These are phyloP conservation scores for Acanthamoeba polyphaga DNA, from an alignment of 208 protist genomes.

Conservation along the genomic window DNA sequence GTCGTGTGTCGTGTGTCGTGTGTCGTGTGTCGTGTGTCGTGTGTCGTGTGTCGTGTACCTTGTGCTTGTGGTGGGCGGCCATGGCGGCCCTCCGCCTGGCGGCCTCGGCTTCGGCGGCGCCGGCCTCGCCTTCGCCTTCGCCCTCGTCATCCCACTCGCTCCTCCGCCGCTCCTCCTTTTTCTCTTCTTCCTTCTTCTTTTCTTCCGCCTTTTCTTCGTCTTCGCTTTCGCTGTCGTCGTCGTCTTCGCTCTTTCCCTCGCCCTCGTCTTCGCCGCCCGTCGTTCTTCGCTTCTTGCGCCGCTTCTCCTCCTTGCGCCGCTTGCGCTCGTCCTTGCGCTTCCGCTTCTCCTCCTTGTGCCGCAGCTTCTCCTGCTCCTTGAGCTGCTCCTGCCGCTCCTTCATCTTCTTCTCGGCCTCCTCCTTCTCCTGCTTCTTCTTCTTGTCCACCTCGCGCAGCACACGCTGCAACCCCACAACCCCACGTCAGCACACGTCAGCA, in stretches of 20 bases:
- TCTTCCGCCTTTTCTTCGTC: neutral
- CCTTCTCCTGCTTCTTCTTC: constrained; percentile 75
- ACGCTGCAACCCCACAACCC: neutral
- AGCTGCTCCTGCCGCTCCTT: constrained; percentile 58
- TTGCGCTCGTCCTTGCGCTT: constrained; percentile 60
- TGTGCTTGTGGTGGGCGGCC: constrained; percentile 23
- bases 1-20: too few relatives aligned
- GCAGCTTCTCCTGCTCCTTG: constrained; percentile 58
- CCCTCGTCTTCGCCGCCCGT: neutral
- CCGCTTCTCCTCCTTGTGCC: constrained; percentile 37
- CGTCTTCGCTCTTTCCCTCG: neutral
- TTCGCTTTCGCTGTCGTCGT: neutral
- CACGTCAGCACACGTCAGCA: neutral
- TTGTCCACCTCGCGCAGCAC: constrained; percentile 74
- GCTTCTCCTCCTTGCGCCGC: constrained; percentile 49
- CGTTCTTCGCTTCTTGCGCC: constrained; percentile 16
- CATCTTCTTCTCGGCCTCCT: constrained; percentile 55
- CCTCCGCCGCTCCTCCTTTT: neutral
- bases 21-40: neutral
- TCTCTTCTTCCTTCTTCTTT: neutral
- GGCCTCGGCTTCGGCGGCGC: neutral
- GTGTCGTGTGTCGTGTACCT: neutral
- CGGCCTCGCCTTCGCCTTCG: neutral
- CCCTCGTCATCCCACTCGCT: constrained; percentile 21
- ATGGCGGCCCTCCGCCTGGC: neutral